phyloP scores from a whole-genome alignment of 208 protist species.

The Trichomonas vaginalis region DNA sequence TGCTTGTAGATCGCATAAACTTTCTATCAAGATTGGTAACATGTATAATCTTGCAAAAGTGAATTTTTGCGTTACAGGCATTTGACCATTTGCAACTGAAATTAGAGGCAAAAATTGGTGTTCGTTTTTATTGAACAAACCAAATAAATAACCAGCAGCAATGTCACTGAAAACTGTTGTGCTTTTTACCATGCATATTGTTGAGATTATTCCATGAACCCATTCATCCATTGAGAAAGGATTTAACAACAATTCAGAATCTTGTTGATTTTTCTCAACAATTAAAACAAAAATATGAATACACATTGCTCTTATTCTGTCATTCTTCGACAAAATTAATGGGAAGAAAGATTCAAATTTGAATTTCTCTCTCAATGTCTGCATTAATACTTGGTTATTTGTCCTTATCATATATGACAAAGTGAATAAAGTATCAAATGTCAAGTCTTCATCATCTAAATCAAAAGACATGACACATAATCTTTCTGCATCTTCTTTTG shows the following conservation, averaged over 20 bases:
- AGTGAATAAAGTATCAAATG: not conserved
- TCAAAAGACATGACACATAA: not conserved
- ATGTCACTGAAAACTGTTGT: not conserved
- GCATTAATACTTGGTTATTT: not conserved
- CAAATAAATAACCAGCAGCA: not conserved
- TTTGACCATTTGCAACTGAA: not conserved
- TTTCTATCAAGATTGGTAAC: not conserved
- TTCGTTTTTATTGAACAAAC: not conserved
- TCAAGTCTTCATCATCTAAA: not conserved
- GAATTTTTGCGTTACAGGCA: not conserved
- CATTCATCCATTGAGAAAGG: not conserved
- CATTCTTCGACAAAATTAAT: not conserved
- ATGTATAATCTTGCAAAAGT: not conserved
- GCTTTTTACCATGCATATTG: not conserved
- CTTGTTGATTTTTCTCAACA: not conserved
- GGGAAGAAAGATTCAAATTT: not conserved
- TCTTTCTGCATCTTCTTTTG: not conserved
- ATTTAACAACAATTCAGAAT: not conserved
- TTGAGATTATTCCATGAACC: not conserved
- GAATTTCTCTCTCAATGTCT: not conserved
- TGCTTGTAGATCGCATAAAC: not conserved
- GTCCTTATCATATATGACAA: not conserved
- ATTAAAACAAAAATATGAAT: not conserved
- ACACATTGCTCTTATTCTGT: not conserved
- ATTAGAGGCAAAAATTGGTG: not conserved